Evolutionary conservation across 2,329 filamentous ascomycete species (phyloP), one percentile per base, ranked within the genome.

Genomic region (Ophiostoma piceae): DNA sequence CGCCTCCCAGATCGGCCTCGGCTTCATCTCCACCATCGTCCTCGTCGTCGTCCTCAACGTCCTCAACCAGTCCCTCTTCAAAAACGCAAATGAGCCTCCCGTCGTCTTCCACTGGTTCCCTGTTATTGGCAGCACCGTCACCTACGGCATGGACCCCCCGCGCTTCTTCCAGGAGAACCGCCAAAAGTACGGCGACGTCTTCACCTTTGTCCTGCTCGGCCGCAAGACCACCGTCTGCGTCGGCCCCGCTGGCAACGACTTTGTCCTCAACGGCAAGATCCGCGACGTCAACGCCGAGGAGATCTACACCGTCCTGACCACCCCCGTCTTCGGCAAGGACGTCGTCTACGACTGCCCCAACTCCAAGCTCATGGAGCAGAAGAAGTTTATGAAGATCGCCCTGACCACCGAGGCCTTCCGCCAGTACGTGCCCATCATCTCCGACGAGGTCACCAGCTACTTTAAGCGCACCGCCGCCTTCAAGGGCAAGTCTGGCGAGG

Each of bases 111-210:
- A 92, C 79, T 91, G 87, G 86, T 84, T 94, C 76, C 92, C 91
- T 71, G 81, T 96, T 74, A 85, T 99, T 76, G 94, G 94, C 73
- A 97, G 90, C 82, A 97, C 95, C 71, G 84, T 98, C 76, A 91
- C 88, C 64, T 99, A 98, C 81, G 94, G 94, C 79, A 97, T 97
- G 80, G 92, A 98, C 77, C 94, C 94, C 19, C 94, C 92, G 77
- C 84, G 83, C 68, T 98, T 97, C 85, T 97, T 97, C 83, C 84
- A 75, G 86, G 88, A 84, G 78, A 86, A 86, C 80, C 86, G 85
- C 72, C 80, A 84, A 76, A 92, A 92, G 81, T 78, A 84, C 71
- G 84, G 84, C 66, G 83, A 86, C 66, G 76, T 84, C 68, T 86
- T 86, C 74, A 85, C 83, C 60, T 86, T 86, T 73, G 76, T 83